A percentile compares a stretch with the other conserved stretches of the same genome.
Conservation (phyloP, 2,329 filamentous ascomycete genomes). For the Talaromyces sp. region DNA sequence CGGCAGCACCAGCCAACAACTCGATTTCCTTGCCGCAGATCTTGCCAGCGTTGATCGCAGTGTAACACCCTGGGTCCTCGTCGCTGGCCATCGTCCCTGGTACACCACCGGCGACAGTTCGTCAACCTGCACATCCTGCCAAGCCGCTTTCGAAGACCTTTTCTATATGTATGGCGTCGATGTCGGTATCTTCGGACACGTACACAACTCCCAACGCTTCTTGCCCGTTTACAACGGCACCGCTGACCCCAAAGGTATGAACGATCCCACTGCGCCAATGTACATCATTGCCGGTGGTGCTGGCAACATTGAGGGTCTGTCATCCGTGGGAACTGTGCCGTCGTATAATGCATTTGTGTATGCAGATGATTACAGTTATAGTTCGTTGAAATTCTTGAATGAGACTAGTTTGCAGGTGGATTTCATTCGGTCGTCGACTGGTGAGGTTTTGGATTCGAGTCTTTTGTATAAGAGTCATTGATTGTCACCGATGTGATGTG, state of each 20-base stretch:
- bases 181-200: conserved; percentile 57
- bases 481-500: not conserved
- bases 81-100: conserved; percentile 49
- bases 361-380: conserved; percentile 52
- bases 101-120: conserved; percentile 41
- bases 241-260: conserved; percentile 46
- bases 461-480: conserved; percentile 51
- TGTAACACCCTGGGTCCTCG: conserved; percentile 56
- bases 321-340: conserved; percentile 42
- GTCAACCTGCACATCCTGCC: conserved; percentile 48
- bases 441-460: conserved; percentile 50
- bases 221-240: conserved; percentile 28
- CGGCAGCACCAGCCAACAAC: conserved; percentile 50
- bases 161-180: conserved; percentile 60
- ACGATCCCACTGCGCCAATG: conserved; percentile 55
- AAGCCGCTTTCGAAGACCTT: conserved; percentile 54
- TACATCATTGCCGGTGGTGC: conserved; percentile 58
- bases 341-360: conserved; percentile 39
- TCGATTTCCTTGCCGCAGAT: conserved; percentile 56
- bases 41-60: conserved; percentile 57
- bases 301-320: conserved; percentile 57
- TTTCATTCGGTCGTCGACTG: conserved; percentile 52
- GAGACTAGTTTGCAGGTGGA: conserved; percentile 50
- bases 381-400: conserved; percentile 50
- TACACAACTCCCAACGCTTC: conserved; percentile 60